Percentiles rank a stretch among this genome's conserved stretches.
Conservation (phyloP, 495 filamentous ascomycete species). For the Penicillium dipodomyicola region DNA sequence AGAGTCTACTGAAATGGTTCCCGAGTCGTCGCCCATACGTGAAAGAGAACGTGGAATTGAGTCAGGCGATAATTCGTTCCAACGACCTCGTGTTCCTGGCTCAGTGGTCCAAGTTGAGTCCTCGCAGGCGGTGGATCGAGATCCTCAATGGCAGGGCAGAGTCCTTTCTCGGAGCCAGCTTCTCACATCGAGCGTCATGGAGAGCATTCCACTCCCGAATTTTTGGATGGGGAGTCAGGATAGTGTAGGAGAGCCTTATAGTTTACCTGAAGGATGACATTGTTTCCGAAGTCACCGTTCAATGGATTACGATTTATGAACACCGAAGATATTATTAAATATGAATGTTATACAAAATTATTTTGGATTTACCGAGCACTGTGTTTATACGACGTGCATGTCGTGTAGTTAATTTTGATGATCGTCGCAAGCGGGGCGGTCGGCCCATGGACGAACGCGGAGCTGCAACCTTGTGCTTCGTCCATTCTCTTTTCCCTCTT, state of each 20-base stretch:
- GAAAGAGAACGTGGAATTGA: slow-evolving; percentile 17
- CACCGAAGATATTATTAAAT: neutral
- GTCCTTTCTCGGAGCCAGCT: slow-evolving; percentile 40
- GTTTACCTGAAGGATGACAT: slow-evolving; percentile 24
- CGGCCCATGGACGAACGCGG: slow-evolving; percentile 30
- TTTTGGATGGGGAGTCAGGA: slow-evolving; percentile 46
- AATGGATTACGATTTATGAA: slow-evolving; percentile 22
- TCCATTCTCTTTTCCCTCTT: slow-evolving; percentile 9
- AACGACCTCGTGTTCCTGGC: slow-evolving; percentile 22
- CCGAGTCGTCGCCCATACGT: slow-evolving; percentile 42
- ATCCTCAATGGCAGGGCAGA: slow-evolving; percentile 18
- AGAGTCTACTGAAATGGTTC: slow-evolving; percentile 35
- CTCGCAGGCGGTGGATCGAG: slow-evolving; percentile 40
- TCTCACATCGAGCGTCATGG: slow-evolving; percentile 48
- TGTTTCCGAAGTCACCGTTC: neutral
- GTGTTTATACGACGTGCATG: neutral
- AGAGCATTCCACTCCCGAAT: slow-evolving; percentile 43
- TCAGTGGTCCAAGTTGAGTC: slow-evolving; percentile 46
- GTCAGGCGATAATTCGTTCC: slow-evolving; percentile 17
- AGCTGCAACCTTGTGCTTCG: slow-evolving; percentile 23
- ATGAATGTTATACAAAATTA: neutral
- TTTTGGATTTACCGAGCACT: neutral
- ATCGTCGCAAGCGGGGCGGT: slow-evolving; percentile 31
- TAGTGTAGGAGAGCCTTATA: slow-evolving; percentile 46
- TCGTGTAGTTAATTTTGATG: neutral